Conservation (phyloP, 768 basidiomycete species). For the Suillus decipiens region DNA sequence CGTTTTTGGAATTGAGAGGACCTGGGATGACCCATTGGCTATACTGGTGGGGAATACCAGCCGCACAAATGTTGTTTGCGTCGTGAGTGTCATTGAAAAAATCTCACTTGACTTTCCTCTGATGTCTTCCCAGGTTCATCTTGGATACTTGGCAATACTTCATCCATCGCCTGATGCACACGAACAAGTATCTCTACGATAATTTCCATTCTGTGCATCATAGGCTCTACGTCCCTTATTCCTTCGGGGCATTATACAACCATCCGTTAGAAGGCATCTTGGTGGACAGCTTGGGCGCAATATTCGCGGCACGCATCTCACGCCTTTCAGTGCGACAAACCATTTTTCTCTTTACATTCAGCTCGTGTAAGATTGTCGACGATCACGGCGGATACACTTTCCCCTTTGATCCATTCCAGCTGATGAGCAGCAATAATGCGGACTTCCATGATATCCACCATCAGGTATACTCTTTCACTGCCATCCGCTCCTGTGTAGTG, state of each 20-base stretch:
- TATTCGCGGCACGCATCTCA: constrained; percentile 68
- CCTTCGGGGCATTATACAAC: constrained; percentile 96
- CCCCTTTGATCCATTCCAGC: constrained; percentile 90
- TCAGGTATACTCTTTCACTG: constrained; percentile 51
- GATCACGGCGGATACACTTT: too few relatives aligned
- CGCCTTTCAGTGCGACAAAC: constrained; percentile 81
- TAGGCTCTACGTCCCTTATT: constrained; percentile 94
- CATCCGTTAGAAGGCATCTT: constrained; percentile 94
- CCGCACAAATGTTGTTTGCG: constrained; percentile 68
- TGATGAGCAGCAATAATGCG: constrained; percentile 84
- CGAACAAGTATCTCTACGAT: constrained; percentile 87
- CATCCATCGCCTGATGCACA: constrained; percentile 89
- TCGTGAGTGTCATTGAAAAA: constrained; percentile 67
- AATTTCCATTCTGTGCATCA: constrained; percentile 95
- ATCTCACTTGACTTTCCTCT: constrained; percentile 5
- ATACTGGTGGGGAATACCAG: constrained; percentile 95
- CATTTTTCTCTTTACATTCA: constrained; percentile 77
- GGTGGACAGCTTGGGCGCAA: constrained; percentile 82
- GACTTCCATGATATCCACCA: constrained; percentile 99
- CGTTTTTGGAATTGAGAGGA: constrained; percentile 39
- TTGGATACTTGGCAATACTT: constrained; percentile 99
- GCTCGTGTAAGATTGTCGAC: constrained; percentile 90
- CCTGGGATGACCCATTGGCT: constrained; percentile 55
- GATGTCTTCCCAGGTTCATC: constrained; percentile 60
- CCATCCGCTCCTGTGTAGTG: neutral